A percentile compares a stretch with the other conserved stretches of the same genome.
Conservation (phyloP, 805 yeast genomes). For the Wickerhamomyces alni region DNA sequence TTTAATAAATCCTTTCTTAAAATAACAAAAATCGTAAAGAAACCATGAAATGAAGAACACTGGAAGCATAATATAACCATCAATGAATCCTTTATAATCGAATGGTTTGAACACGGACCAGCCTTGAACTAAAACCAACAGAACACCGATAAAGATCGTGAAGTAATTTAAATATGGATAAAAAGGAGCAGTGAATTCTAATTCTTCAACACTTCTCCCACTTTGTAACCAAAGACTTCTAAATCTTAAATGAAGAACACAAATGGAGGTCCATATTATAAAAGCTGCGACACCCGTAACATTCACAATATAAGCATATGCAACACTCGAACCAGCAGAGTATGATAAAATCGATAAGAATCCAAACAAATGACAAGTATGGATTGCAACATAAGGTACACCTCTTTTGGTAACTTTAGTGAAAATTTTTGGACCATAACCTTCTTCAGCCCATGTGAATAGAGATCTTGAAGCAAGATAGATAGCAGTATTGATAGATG, state of each 20-base stretch:
- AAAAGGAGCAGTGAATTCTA: conserved; percentile 65
- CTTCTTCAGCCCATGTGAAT: conserved; percentile 55
- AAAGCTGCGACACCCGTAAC: conserved; percentile 72
- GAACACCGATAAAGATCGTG: conserved; percentile 31
- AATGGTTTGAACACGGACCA: conserved; percentile 46
- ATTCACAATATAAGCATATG: conserved; percentile 65
- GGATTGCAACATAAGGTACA: conserved; percentile 59
- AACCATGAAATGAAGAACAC: conserved; percentile 42
- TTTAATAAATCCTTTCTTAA: conserved; percentile 30
- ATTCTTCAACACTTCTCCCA: conserved; percentile 53
- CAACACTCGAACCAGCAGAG: conserved; percentile 46
- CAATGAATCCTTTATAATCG: conserved; percentile 44
- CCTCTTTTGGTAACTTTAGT: conserved; percentile 49
- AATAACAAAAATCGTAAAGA: conserved; percentile 32
- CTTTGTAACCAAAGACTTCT: conserved; percentile 56
- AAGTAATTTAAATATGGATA: conserved; percentile 35
- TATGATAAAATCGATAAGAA: conserved; percentile 52
- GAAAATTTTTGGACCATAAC: conserved; percentile 53
- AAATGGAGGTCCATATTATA: conserved; percentile 63
- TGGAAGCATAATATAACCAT: conserved; percentile 59
- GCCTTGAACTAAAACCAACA: conserved; percentile 41
- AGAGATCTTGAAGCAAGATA: conserved; percentile 66
- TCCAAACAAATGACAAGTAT: conserved; percentile 53
- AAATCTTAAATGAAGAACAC: conserved; percentile 58
- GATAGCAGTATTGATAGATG: conserved; percentile 65